Evolutionary conservation across 805 yeast genomes (phyloP).

Genomic region (Sugiyamaella smithiae): DNA sequence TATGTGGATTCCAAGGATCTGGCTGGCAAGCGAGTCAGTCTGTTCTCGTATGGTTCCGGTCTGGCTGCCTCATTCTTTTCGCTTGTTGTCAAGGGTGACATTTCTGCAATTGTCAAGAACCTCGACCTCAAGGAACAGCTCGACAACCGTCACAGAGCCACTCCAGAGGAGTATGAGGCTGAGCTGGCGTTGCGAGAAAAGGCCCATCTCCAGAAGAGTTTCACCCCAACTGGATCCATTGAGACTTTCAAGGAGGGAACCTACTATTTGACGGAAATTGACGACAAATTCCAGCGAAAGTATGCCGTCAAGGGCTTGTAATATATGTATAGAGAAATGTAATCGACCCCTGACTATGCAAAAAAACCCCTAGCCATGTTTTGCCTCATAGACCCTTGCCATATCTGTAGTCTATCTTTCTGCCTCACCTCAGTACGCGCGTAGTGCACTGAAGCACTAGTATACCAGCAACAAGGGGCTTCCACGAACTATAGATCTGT

Average conservation of each 20-base stretch:
- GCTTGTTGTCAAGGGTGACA: slow-evolving; percentile 75
- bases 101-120: slow-evolving; percentile 58
- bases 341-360: too few species aligned
- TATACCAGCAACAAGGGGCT: too few species aligned
- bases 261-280: slow-evolving; percentile 78
- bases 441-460: too few species aligned
- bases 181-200: slow-evolving; percentile 85
- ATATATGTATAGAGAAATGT: slow-evolving; percentile 15
- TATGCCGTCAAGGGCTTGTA: slow-evolving; percentile 64
- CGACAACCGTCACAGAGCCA: slow-evolving; percentile 56
- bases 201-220: slow-evolving; percentile 77
- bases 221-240: slow-evolving; percentile 73
- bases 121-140: slow-evolving; percentile 69
- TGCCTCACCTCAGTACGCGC: too few species aligned
- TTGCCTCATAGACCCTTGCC: too few species aligned
- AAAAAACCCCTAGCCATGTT: too few species aligned
- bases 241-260: slow-evolving; percentile 72
- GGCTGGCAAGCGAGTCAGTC: slow-evolving; percentile 80
- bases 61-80: slow-evolving; percentile 89
- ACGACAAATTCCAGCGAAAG: slow-evolving; percentile 83
- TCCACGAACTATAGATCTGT: too few species aligned
- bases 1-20: slow-evolving; percentile 71
- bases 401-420: too few species aligned
- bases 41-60: slow-evolving; percentile 98
- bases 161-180: slow-evolving; percentile 79